phyloP scores from a whole-genome alignment of 805 yeast species.

The Isabelozyma pseudorhagii region DNA sequence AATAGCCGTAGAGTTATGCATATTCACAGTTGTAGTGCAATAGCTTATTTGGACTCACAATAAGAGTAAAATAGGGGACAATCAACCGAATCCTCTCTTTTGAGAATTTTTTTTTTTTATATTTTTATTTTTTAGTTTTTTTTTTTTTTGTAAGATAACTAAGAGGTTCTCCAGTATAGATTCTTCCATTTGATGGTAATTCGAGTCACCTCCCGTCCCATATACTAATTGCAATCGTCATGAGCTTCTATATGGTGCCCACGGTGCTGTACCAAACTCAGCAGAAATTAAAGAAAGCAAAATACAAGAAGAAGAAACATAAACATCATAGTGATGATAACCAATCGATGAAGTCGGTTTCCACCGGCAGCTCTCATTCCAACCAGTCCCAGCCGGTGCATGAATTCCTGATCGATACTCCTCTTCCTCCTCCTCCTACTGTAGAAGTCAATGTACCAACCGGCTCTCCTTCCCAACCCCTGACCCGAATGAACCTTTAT shows the following conservation, averaged over 20 bases:
- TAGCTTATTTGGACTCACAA: no score
- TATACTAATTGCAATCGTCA: conserved; percentile 4
- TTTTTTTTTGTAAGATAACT: background rate
- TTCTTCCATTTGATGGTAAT: background rate
- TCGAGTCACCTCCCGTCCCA: background rate
- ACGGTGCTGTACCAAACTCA: conserved; percentile 39
- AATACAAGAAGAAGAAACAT: conserved; percentile 12
- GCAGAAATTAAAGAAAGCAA: conserved; percentile 29
- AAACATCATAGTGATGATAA: background rate
- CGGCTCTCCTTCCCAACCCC: background rate
- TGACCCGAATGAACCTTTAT: background rate
- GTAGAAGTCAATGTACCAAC: background rate
- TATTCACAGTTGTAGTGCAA: no score
- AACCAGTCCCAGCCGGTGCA: background rate
- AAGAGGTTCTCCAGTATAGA: no score
- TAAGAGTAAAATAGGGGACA: no score
- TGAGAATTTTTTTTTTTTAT: no score
- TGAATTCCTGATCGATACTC: background rate
- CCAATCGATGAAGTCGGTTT: background rate
- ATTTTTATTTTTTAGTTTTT: background rate
- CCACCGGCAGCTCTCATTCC: background rate
- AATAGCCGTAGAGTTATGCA: no score
- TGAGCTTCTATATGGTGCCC: conserved; percentile 40
- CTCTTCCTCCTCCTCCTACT: background rate
- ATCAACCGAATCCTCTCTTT: no score